A percentile compares a stretch with the other conserved stretches of the same genome.
phyloP scores from a whole-genome alignment of 345 rosid genomes.

The Eucalyptus erythrocorys region DNA sequence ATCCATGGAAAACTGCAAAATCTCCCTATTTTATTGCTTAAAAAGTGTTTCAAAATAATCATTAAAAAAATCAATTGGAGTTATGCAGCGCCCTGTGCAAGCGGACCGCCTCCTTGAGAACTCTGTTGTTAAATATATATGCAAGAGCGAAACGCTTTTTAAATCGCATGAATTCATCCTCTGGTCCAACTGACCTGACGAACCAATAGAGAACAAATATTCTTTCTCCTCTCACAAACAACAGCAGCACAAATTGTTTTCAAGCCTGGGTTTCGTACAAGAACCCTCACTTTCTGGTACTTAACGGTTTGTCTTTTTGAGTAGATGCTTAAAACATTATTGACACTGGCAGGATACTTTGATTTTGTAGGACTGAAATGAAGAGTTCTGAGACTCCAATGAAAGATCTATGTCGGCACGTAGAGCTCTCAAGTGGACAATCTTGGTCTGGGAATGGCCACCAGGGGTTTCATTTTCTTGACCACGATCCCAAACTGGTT shows the following conservation, averaged over 20 bases:
- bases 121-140: background rate
- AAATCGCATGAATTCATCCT: background rate
- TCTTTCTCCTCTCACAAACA: too few species aligned
- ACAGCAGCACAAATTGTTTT: too few species aligned
- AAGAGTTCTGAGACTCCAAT: background rate
- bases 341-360: background rate
- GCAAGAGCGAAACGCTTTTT: background rate
- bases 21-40: background rate
- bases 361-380: too few species aligned
- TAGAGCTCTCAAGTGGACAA: background rate
- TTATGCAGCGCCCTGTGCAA: background rate
- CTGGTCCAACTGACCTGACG: background rate
- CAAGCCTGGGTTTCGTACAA: too few species aligned
- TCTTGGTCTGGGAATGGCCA: background rate
- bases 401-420: background rate
- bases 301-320: too few species aligned
- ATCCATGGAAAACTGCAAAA: background rate
- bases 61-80: background rate
- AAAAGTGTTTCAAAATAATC: background rate
- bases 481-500: background rate
- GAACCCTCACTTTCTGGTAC: too few species aligned
- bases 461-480: background rate
- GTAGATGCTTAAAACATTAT: too few species aligned
- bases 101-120: background rate
- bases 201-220: too few species aligned